Conservation (phyloP, 768 basidiomycete genomes). For the Podaxis sp. region DNA sequence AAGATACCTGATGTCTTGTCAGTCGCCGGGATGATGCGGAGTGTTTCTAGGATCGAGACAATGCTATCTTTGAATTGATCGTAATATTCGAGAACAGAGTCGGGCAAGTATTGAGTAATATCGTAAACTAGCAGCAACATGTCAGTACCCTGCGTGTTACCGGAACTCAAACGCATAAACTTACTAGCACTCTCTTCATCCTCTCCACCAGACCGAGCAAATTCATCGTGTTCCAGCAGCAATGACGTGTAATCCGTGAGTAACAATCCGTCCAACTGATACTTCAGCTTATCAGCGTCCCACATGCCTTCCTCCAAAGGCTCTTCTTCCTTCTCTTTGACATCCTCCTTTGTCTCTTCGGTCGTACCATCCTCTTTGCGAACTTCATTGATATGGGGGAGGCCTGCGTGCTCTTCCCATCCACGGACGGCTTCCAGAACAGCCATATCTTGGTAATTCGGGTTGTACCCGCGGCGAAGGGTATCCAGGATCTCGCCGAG, state of each 20-base stretch:
- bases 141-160: not conserved
- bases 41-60: constrained; percentile 57
- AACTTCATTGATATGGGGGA: constrained; percentile 72
- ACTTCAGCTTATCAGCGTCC: constrained; percentile 58
- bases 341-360: constrained; percentile 31
- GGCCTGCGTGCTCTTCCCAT: constrained; percentile 75
- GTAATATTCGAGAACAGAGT: constrained; percentile 71
- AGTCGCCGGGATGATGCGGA: constrained; percentile 55
- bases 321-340: constrained; percentile 40
- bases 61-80: constrained; percentile 62
- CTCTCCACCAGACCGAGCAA: constrained; percentile 44
- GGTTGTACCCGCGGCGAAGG: constrained; percentile 87
- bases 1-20: constrained; percentile 41
- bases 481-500: constrained; percentile 83
- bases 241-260: constrained; percentile 71
- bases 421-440: constrained; percentile 95
- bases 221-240: constrained; percentile 75
- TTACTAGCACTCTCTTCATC: constrained; percentile 53
- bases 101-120: constrained; percentile 82
- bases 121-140: constrained; percentile 62
- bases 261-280: constrained; percentile 56
- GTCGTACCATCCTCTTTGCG: constrained; percentile 43
- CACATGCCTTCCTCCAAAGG: constrained; percentile 60
- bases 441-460: constrained; percentile 99
- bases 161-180: constrained; percentile 25